Percentiles rank a stretch among this genome's conserved stretches.
phyloP scores from a whole-genome alignment of 2,329 filamentous ascomycete species.

The Penicillium sp. region DNA sequence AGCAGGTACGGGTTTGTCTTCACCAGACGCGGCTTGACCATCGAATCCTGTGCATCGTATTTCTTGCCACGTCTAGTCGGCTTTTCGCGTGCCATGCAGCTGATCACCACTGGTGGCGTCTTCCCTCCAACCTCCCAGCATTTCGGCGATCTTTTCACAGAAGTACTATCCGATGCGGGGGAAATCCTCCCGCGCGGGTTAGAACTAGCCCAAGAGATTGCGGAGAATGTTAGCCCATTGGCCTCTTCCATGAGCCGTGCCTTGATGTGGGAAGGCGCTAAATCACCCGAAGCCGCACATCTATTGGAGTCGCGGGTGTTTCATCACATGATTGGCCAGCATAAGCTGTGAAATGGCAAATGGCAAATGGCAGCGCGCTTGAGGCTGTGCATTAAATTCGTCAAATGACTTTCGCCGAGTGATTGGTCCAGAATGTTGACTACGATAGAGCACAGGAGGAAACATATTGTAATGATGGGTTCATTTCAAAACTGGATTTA shows the following conservation, averaged over 20 bases:
- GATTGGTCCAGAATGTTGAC: neutral
- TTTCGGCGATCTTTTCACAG: slow-evolving; percentile 63
- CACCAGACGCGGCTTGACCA: slow-evolving; percentile 64
- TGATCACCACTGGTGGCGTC: slow-evolving; percentile 65
- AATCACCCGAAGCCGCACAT: slow-evolving; percentile 61
- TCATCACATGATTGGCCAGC: slow-evolving; percentile 19
- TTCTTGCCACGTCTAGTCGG: slow-evolving; percentile 71
- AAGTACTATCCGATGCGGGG: slow-evolving; percentile 56
- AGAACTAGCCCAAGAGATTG: slow-evolving; percentile 62
- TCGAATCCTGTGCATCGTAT: slow-evolving; percentile 69
- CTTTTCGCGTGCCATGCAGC: slow-evolving; percentile 61
- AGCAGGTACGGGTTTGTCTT: slow-evolving; percentile 74
- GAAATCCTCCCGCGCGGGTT: slow-evolving; percentile 64
- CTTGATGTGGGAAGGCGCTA: slow-evolving; percentile 58
- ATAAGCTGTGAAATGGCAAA: slow-evolving; percentile 2
- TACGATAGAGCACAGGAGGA: neutral
- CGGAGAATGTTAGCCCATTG: slow-evolving; percentile 59
- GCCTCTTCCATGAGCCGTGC: slow-evolving; percentile 65
- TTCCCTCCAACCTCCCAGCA: slow-evolving; percentile 48
- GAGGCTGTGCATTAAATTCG: no score
- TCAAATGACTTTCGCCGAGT: no score
- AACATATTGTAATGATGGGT: neutral
- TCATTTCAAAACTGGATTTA: neutral
- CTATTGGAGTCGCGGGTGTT: slow-evolving; percentile 53
- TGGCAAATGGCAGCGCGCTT: neutral